Evolutionary conservation across 2,329 filamentous ascomycete genomes (phyloP).

Genomic region (Penicillium sp.): DNA sequence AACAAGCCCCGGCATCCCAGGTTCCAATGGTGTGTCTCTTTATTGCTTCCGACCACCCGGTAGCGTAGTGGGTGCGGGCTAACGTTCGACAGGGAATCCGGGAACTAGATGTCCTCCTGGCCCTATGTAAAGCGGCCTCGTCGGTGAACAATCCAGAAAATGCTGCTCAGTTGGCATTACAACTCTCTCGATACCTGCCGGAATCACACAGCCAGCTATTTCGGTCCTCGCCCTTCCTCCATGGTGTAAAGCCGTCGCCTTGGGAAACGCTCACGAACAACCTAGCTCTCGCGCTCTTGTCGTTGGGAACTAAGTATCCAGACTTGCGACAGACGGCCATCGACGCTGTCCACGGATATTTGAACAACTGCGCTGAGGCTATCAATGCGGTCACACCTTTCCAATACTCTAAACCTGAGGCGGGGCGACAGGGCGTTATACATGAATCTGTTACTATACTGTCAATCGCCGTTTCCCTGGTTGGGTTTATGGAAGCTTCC

Average conservation of each 20-base stretch:
- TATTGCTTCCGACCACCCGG: neutral
- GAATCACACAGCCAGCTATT: constrained; percentile 80
- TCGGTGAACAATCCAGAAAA: constrained; percentile 67
- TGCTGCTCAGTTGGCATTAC: constrained; percentile 73
- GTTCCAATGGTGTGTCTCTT: constrained; percentile 38
- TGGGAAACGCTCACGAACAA: constrained; percentile 80
- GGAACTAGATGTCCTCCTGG: constrained; percentile 88
- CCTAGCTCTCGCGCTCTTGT: constrained; percentile 76
- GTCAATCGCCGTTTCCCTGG: constrained; percentile 76
- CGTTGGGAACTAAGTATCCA: constrained; percentile 70
- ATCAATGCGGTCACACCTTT: constrained; percentile 56
- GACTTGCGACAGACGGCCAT: constrained; percentile 65
- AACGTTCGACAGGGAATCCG: constrained; percentile 64
- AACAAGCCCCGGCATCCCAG: constrained; percentile 38
- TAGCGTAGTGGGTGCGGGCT: constrained; percentile 10
- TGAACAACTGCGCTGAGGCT: constrained; percentile 66
- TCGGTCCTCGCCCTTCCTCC: constrained; percentile 75
- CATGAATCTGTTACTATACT: constrained; percentile 67
- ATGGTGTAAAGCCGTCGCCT: constrained; percentile 79
- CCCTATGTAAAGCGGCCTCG: constrained; percentile 85
- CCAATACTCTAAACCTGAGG: constrained; percentile 57
- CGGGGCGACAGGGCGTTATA: constrained; percentile 34
- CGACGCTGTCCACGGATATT: constrained; percentile 67
- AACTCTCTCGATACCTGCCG: constrained; percentile 79
- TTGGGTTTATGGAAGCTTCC: constrained; percentile 84